Base-by-base conservation (phyloP, 1,284 basidiomycete genomes). In the Phellinidium pouzarii region DNA sequence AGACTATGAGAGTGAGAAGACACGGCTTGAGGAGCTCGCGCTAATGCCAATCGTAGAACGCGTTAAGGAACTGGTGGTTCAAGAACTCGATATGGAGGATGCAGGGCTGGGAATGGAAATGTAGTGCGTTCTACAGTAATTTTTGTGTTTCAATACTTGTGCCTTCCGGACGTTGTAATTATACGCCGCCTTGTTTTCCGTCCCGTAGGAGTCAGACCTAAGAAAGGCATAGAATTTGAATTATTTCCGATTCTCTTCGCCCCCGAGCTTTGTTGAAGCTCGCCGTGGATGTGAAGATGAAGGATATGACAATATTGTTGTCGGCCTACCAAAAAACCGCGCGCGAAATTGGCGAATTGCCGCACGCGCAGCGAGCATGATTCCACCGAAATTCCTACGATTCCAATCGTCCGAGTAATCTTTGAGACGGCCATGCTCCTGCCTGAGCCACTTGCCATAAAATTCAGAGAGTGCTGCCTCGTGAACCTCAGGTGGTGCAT, bases 391-490 rank as follows among this genome's bases (percentile, higher is more conserved):
- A 60, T 82, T 86, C 22, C 79, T 76, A 54, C 69, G 72, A 53
- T 80, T 71, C 81, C 82, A 87, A 64, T 84, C 77, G 22, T 66
- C 61, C 2, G 78, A 79, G 65, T 89, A 90, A 34, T 66, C 70
- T 48, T 73, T 73, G 49, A 80, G 77, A 31, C 76, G 73, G 2
- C 63, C 59, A 42, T 71, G 71, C 66, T 90, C 87, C 62, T 86
- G 82, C 59, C 75, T 69, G 45, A 85, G 70, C 87, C 87, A 90
- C 53, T 77, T 73, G 48, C 67, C 71, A 68, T 86, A 86, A 66
- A 89, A 88, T 41, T 77, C 74, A 14, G 84, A 82, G 22, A 90
- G 69, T 0, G 80, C 81, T 26, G 70, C 67, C 63, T 90, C 87
- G 59, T 74, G 79, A 61, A 78, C 76, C 47, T 79, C 69, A 0